Evolutionary conservation across 2,329 filamentous ascomycete genomes (phyloP), one percentile per base, ranked within the genome.

Genomic region (Botryotinia convoluta): DNA sequence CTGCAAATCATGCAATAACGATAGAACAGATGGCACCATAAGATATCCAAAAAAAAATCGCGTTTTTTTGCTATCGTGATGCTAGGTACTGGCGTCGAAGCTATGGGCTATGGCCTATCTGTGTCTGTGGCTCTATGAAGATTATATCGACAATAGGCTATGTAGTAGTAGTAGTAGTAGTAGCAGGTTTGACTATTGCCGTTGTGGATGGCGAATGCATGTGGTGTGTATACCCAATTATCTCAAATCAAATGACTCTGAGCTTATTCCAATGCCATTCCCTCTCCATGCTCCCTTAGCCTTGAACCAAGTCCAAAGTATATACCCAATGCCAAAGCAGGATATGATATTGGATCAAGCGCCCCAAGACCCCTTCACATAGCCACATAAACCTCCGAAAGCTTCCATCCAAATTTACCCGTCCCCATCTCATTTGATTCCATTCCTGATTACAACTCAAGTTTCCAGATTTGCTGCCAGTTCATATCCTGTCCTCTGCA

Each of bases 21-120:
- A 39, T 48, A 68, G 77, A 77, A 79, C 78, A 78, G 76, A 77
- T 80, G 79, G 80, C 78, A 79, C 77, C 79, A 78, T 76, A 79
- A 79, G 78, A 81, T 76, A 79, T 81, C 80, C 80, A 80, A 79
- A 79, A 81, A 81, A 74, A 81, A 80, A 54, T 81, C 79, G 83
- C 84, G 82, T 84, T 83, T 85, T 91, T 88, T 91, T 54, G 90
- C 91, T 92, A 93, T 90, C 90, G 88, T 90, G 87, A 89, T 89
- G 89, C 90, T 92, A 92, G 88, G 87, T 89, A 88, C 87, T 89
- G 85, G 84, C 84, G 84, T 86, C 83, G 85, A 86, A 86, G 74
- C 74, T 72, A 75, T 83, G 84, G 84, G 85, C 84, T 87, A 87
- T 85, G 86, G 85, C 85, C 82, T 80, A 79, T 79, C 82, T 79